Evolutionary conservation across 2,329 filamentous ascomycete species (phyloP), one percentile per base, ranked within the genome.

Genomic region (Aspergillus fumigatiaffinis): DNA sequence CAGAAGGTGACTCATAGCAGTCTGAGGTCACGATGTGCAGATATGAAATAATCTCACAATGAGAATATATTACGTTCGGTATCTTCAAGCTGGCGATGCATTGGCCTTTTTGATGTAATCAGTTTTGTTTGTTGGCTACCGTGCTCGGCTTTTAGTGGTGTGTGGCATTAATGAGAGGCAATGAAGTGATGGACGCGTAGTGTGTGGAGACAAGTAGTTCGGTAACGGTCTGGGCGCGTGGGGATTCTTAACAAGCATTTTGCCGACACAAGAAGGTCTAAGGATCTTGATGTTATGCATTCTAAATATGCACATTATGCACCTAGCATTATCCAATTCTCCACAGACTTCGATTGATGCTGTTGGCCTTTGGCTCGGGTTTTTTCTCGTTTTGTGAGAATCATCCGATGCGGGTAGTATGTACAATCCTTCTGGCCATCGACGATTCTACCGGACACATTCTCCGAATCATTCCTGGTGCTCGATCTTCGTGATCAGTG

Each of bases 401-500:
- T 6, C 7, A 6, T 17, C 6, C 12, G 4, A 35, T 7, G 32
- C 32, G 14, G 32, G 2, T 35, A 17, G 32, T 17, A 38, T 38
- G 32, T 38, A 7, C 32, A 38, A 38, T 17, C 14, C 14, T 38
- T 35, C 32, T 8, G 4, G 32, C 7, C 14, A 17, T 38, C 14
- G 14, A 17, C 5, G 14, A 38, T 38, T 38, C 32, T 17, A 38
- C 3, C 2, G 32, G 5, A 38, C 32, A 17, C 5, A 21, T 6
- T 26, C 14, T 38, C 26, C 7, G 29, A 55, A 17, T 58, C 8
- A 55, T 46, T 38, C 42, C 53, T 72, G 69, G 47, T 75, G 60
- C 62, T 72, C 68, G 55, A 80, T 76, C 59, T 73, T 76, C 23
- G 73, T 81, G 32, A 79, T 71, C 61, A 82, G 65, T 0, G 80